Base-by-base conservation (phyloP, 2,329 filamentous ascomycete genomes). In the Ceratocystis cacaofunesta region DNA sequence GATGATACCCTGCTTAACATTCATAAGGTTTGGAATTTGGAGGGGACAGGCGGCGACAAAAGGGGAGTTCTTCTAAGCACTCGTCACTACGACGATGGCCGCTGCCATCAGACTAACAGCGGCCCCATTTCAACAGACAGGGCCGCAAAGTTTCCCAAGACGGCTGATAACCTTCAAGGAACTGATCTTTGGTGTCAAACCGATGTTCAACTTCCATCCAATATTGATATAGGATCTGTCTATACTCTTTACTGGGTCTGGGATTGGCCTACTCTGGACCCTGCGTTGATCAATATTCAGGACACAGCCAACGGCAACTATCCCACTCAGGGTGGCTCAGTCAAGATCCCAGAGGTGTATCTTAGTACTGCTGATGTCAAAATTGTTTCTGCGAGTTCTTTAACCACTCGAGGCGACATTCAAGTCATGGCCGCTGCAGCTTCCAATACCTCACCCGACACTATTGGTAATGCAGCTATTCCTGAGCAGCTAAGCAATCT, bases 171-270 rank as follows among this genome's bases (percentile, higher is more conserved):
- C 62, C 73, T 80, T 36, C 79, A 80, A 74, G 83, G 81, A 30
- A 75, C 76, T 58, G 83, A 87, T 70, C 78, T 92, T 62, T 86
- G 81, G 77, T 97, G 94, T 76, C 92, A 96, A 75, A 86, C 86
- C 44, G 86, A 94, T 72, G 78, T 96, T 61, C 80, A 85, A 71
- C 78, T 99, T 15, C 94, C 94, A 0, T 72, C 78, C 4, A 82
- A 88, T 70, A 77, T 84, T 60, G 74, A 80, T n/a, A 74, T 78
- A 8, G 84, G 85, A 57, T 82, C 85, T 36, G 80, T 81, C 32
- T 89, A 92, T 73, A 92, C 90, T 2, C 76, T 96, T 63, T 95
- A 96, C 79, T 97, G 92, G 92, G 87, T 96, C 58, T 97, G 94
- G 94, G 88, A 95, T 74, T 99, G 91, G 90, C 86, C 87, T 2